Evolutionary conservation across 306 rosid genomes (phyloP), one percentile per base, ranked within the genome.

Genomic region (Prunus mume): DNA sequence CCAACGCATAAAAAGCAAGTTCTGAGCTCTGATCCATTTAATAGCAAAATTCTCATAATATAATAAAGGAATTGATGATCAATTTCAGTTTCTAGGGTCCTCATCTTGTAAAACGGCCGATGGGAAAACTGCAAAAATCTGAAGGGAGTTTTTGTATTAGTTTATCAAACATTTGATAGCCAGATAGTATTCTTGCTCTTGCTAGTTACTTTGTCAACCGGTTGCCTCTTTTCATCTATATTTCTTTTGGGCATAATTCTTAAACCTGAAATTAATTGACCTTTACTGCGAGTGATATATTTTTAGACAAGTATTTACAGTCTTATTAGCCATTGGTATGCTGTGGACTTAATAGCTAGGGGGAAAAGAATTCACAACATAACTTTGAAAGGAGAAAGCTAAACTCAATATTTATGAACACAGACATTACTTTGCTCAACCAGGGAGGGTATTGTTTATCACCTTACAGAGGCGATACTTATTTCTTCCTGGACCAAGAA

Each of bases 391-490:
- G 41, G n/a, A 22, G 3, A 67, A 47, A 25, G 58, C 24, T 15
- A 52, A 52, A 6, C 63, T 57, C 34, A 52, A 47, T 12, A 68
- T 25, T 7, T 15, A 13, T 27, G 20, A 46, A 68, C 73, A 68
- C 9, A 71, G 22, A 20, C 47, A 56, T 20, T 58, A 72, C 12
- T 25, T 9, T 58, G 13, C 43, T 43, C 14, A 45, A 60, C 46
- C 10, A 55, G 9, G 6, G 71, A 72, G 47, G 27, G 54, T 56
- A 18, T 12, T 43, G 61, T 70, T 65, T 17, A 77, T 81, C 81
- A 90, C 97, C 97, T 92, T 92, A 76, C 93, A 90, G 76, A 69
- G 86, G 67, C 89, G 85, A 71, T 87, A 87, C 85, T 88, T 87
- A 85, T 84, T 90, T 60, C 69, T 75, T 83, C 97, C 93, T 7